Evolutionary conservation across 2,329 filamentous ascomycete species (phyloP).

Genomic region (Pleurostoma richardsiae): DNA sequence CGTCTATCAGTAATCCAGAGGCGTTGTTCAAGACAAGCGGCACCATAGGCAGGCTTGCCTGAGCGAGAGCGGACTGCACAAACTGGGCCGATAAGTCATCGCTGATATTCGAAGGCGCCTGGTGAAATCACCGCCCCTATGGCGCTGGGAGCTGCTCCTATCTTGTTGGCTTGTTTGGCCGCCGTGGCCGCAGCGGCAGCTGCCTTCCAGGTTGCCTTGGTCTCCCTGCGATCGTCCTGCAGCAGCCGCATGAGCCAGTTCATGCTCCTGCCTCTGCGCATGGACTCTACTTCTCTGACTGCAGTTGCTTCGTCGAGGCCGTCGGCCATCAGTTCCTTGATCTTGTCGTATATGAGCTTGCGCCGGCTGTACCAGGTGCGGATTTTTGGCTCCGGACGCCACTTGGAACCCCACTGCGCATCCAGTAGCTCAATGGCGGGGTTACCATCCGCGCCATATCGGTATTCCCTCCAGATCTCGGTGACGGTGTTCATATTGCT

Average conservation of each 20-base stretch:
- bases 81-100: too few relatives aligned
- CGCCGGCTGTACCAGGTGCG: slow-evolving; percentile 30
- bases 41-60: too few relatives aligned
- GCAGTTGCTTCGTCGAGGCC: slow-evolving; percentile 27
- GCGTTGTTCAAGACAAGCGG: too few relatives aligned
- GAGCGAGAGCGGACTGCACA: too few relatives aligned
- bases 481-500: slow-evolving; percentile 26
- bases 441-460: slow-evolving; percentile 27
- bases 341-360: slow-evolving; percentile 33
- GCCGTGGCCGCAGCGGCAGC: slow-evolving; percentile 11
- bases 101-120: too few relatives aligned
- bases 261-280: slow-evolving; percentile 27
- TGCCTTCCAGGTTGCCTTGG: slow-evolving; percentile 11
- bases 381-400: slow-evolving; percentile 29
- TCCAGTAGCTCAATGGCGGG: slow-evolving; percentile 28
- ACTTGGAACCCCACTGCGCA: slow-evolving; percentile 25
- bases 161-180: slow-evolving; percentile 3
- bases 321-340: slow-evolving; percentile 27
- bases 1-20: too few relatives aligned
- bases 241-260: slow-evolving; percentile 29
- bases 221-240: slow-evolving; percentile 27
- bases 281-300: slow-evolving; percentile 26
- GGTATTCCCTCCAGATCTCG: slow-evolving; percentile 30
- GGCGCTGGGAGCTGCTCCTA: too few relatives aligned
- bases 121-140: too few relatives aligned